A percentile compares a stretch with the other conserved stretches of the same genome.
Evolutionary conservation across 768 basidiomycete genomes (phyloP).

Genomic region (Leccinum fibrillosum): DNA sequence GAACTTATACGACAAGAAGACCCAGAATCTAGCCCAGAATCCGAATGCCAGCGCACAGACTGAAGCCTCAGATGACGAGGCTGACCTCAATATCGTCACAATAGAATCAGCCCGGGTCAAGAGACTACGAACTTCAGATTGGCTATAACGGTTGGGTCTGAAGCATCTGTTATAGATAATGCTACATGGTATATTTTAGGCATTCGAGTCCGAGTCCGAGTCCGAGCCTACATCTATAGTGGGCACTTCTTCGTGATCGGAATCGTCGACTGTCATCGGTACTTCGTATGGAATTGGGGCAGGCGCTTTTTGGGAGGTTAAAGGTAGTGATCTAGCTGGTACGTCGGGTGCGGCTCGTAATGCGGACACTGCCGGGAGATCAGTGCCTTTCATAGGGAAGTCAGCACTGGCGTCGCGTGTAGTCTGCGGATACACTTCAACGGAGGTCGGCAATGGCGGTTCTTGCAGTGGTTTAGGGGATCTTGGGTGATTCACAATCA

Average conservation of each 20-base stretch:
- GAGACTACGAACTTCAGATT: conserved; percentile 13
- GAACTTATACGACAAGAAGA: conserved; percentile 7
- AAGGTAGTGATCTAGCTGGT: neutral
- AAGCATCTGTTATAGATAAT: neutral
- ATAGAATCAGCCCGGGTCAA: conserved; percentile 8
- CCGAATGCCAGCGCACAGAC: conserved; percentile 5
- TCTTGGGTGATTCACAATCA: neutral
- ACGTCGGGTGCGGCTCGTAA: neutral
- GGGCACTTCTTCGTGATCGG: conserved; percentile 77
- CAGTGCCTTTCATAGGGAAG: neutral
- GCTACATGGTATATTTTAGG: conserved; percentile 3
- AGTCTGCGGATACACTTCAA: conserved; percentile 1
- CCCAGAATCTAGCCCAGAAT: conserved; percentile 24
- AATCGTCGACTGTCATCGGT: conserved; percentile 30
- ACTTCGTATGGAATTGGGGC: neutral
- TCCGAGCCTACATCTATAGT: conserved; percentile 76
- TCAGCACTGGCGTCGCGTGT: neutral
- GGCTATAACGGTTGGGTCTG: neutral
- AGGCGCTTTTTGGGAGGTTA: conserved; percentile 5
- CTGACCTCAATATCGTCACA: neutral
- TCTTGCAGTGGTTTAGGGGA: neutral
- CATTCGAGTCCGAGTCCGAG: conserved; percentile 79
- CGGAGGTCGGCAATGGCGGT: neutral
- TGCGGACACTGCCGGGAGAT: neutral
- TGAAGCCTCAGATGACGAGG: conserved; percentile 38